Conservation (phyloP, 75 land plant genomes). For the Picea glauca region DNA sequence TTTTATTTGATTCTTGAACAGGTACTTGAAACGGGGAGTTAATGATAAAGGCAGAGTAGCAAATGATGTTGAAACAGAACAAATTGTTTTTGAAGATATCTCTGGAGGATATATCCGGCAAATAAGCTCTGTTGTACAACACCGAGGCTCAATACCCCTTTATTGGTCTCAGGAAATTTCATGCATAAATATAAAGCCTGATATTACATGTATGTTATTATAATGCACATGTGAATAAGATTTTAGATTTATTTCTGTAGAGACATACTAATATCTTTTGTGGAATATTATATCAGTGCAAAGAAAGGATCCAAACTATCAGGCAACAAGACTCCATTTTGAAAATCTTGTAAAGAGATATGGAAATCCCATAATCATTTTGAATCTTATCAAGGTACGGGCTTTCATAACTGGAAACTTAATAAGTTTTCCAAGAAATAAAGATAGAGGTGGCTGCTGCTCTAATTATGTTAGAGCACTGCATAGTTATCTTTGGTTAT, state of each 20-base stretch:
- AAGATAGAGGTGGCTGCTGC: background rate
- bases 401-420: background rate
- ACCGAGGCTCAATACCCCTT: conserved; percentile 83
- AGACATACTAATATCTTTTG: background rate
- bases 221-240: background rate
- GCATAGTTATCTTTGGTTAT: background rate
- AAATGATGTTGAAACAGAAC: conserved; percentile 93
- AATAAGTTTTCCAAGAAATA: background rate
- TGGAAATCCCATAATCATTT: conserved; percentile 82
- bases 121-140: conserved; percentile 76
- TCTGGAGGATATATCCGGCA: conserved; percentile 35
- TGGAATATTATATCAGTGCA: conserved; percentile 49
- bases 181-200: conserved; percentile 40
- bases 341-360: conserved; percentile 81
- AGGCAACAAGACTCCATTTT: conserved; percentile 81
- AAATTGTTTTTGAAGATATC: conserved; percentile 65
- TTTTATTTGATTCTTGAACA: conserved; percentile 14
- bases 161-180: conserved; percentile 90
- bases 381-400: conserved; percentile 79
- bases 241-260: background rate
- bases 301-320: conserved; percentile 60
- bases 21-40: conserved; percentile 79
- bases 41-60: conserved; percentile 82
- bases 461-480: background rate
- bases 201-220: conserved; percentile 52